A percentile compares a stretch with the other conserved stretches of the same genome.
These are phyloP conservation scores for Metarhizium anisopliae DNA, from an alignment of 2,329 filamentous ascomycete genomes.

Conservation along the genomic window DNA sequence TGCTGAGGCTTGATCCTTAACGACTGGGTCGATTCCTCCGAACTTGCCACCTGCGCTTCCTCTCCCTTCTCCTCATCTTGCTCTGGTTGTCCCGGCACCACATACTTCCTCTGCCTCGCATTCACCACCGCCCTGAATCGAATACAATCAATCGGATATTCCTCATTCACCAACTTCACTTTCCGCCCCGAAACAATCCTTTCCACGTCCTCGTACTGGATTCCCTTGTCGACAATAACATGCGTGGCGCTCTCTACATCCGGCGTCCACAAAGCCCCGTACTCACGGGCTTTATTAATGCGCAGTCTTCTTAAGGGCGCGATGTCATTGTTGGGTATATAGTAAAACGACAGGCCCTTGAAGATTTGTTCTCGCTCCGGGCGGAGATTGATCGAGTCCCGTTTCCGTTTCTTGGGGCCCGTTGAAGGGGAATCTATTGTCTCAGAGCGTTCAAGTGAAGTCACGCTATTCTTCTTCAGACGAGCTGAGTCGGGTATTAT, in stretches of 20 bases:
- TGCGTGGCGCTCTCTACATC: conserved; percentile 58
- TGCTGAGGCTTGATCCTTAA: conserved; percentile 40
- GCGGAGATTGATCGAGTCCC: conserved; percentile 31
- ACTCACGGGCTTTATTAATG: conserved; percentile 66
- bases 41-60: conserved; percentile 2
- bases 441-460: conserved; percentile 4
- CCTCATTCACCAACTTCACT: conserved; percentile 51
- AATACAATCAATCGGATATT: conserved; percentile 62
- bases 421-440: conserved; percentile 11
- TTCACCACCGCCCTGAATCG: conserved; percentile 49
- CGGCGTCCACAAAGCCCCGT: conserved; percentile 64
- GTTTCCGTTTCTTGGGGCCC: conserved; percentile 35
- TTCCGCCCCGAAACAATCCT: conserved; percentile 25
- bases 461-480: neutral
- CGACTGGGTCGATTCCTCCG: conserved; percentile 23
- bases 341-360: conserved; percentile 56
- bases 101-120: conserved; percentile 49
- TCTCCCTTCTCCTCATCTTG: neutral
- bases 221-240: conserved; percentile 64
- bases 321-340: conserved; percentile 73
- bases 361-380: conserved; percentile 51
- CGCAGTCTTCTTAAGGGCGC: conserved; percentile 57
- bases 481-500: conserved; percentile 18
- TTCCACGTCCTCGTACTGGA: conserved; percentile 57
- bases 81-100: conserved; percentile 39